Base-by-base conservation (phyloP, 2,329 filamentous ascomycete species). In the Aphanoascus verrucosus region DNA sequence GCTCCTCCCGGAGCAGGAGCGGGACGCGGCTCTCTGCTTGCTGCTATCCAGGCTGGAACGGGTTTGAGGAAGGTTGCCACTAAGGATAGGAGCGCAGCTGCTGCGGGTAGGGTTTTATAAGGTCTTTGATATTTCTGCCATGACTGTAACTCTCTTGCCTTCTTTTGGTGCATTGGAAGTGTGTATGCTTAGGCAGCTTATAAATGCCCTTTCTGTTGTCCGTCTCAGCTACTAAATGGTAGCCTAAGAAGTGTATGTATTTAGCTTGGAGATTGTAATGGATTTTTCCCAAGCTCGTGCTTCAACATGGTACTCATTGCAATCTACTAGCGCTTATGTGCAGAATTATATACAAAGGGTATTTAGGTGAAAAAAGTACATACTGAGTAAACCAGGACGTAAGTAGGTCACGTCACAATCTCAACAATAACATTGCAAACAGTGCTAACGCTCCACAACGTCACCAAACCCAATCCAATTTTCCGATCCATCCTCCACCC, bases 21-120 rank as follows among this genome's bases (percentile, higher is more conserved):
- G 2, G 81, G 58, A 59, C 72, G 76, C 23, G 74, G 78, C 56
- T 80, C 82, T 0, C 77, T 98, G 63, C 69, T 98, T 58, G 83
- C 83, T 55, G 82, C 95, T 67, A 97, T 98, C 57, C 83, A 91
- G 65, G 72, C 81, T 57, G 91, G 93, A 42, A 89, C 70, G 69
- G 70, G 82, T 2, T 73, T 98, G 65, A 89, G 79, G 75, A 97
- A 97, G 77, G 88, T 89, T 20, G 75, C 84, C 67, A 97, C 93
- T 0, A 90, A 88, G 69, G 93, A 98, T 69, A 84, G 83, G 68
- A 96, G 90, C 69, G 70, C 62, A 46, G 79, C 87, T 49, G 69
- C 82, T 50, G 86, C 88, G 19, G 91, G 91, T n/a, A 80, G 82
- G 56, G 90, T 96, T 55, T 62, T 81, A 60, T 66, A 62, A 37